Percentiles rank a stretch among this genome's conserved stretches.
Evolutionary conservation across 371 early-diverging fungal genomes (phyloP).

Genomic region (Syncephalastrum racemosum): DNA sequence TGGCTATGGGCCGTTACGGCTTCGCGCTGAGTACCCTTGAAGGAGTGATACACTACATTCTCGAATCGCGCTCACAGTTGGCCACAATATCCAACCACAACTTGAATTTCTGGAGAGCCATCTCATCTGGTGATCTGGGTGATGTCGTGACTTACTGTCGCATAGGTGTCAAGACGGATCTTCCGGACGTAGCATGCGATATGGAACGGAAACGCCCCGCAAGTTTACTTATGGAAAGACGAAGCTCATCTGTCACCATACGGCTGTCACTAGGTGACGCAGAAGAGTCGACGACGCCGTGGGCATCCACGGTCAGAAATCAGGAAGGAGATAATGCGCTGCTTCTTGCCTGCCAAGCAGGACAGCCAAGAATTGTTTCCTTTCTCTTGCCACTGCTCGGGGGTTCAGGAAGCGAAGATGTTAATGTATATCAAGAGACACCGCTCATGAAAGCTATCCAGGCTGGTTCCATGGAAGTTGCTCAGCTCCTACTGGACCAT

Average conservation of each 20-base stretch:
- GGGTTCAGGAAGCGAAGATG: neutral
- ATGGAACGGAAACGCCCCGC: slow-evolving; percentile 3
- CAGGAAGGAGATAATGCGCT: slow-evolving; percentile 45
- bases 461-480: slow-evolving; percentile 27
- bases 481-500: slow-evolving; percentile 21
- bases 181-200: no score
- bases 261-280: no score
- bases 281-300: neutral
- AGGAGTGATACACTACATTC: slow-evolving; percentile 50
- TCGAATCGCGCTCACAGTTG: slow-evolving; percentile 33
- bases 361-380: slow-evolving; percentile 28
- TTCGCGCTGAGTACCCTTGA: slow-evolving; percentile 59
- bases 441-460: slow-evolving; percentile 46
- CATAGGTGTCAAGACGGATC: no score
- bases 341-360: slow-evolving; percentile 40
- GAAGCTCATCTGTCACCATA: no score
- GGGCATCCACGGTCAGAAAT: slow-evolving; percentile 31
- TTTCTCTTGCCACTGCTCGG: slow-evolving; percentile 21
- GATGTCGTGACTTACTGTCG: no score
- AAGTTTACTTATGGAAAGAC: neutral
- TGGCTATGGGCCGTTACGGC: slow-evolving; percentile 46
- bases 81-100: slow-evolving; percentile 35
- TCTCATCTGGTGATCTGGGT: neutral
- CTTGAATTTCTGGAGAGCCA: slow-evolving; percentile 34
- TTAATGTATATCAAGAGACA: slow-evolving; percentile 42